phyloP scores from a whole-genome alignment of 768 basidiomycete genomes.

The Boletus sensibilis region DNA sequence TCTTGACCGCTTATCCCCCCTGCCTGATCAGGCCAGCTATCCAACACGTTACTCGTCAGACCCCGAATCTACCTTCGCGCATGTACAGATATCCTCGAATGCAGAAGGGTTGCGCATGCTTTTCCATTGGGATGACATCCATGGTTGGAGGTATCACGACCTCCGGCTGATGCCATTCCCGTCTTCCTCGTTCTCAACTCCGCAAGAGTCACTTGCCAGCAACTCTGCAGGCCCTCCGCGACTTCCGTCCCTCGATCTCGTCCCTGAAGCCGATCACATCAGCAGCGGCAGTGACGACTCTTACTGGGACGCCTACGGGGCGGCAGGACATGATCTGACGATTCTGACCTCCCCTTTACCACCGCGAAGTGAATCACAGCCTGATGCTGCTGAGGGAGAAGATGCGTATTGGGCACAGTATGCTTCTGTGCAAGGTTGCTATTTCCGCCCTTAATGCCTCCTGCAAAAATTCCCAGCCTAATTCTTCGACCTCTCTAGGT shows the following conservation, averaged over 20 bases:
- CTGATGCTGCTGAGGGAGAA: slow-evolving; percentile 30
- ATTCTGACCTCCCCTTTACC: slow-evolving; percentile 13
- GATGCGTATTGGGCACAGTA: slow-evolving; percentile 82
- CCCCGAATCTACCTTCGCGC: slow-evolving; percentile 53
- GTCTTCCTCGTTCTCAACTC: slow-evolving; percentile 30
- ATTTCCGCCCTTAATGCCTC: slow-evolving; percentile 21
- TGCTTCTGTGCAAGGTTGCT: slow-evolving; percentile 61
- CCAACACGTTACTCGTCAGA: slow-evolving; percentile 45
- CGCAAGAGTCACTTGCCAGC: slow-evolving; percentile 28
- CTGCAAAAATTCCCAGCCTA: slow-evolving; percentile 3
- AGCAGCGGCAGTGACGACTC: slow-evolving; percentile 43
- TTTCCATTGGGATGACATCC: slow-evolving; percentile 61
- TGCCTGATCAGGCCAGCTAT: slow-evolving; percentile 31
- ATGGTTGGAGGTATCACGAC: slow-evolving; percentile 72
- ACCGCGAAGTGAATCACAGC: slow-evolving; percentile 17
- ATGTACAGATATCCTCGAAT: slow-evolving; percentile 46
- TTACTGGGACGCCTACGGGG: slow-evolving; percentile 70
- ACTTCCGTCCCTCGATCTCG: background rate
- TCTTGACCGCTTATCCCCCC: slow-evolving; percentile 39
- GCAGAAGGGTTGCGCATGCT: slow-evolving; percentile 52
- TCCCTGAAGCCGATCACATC: slow-evolving; percentile 20
- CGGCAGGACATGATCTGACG: slow-evolving; percentile 34
- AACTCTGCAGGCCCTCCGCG: slow-evolving; percentile 21
- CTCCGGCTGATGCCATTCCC: slow-evolving; percentile 71
- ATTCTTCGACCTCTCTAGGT: slow-evolving; percentile 39